Percentiles rank a stretch among this genome's conserved stretches.
Evolutionary conservation across 2,329 filamentous ascomycete species (phyloP).

Genomic region (Nothophaeocryptopus gaeumannii): DNA sequence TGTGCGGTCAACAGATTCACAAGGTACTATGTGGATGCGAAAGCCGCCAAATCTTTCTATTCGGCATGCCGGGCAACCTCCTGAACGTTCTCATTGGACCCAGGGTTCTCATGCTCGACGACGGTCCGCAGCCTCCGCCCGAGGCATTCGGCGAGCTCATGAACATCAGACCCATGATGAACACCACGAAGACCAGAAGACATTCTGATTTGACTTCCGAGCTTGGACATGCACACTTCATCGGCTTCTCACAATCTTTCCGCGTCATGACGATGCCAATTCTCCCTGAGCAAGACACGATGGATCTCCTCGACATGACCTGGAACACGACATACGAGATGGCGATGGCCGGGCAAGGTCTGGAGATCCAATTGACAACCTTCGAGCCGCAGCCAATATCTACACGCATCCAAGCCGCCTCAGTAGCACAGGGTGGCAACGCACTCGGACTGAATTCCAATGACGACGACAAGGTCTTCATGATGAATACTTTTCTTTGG

Average conservation of each 20-base stretch:
- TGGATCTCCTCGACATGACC: constrained; percentile 7
- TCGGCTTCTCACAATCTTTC: constrained; percentile 20
- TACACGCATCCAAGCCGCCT: constrained; percentile 13
- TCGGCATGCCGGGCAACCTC: constrained; percentile 11
- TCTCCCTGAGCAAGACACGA: constrained; percentile 14
- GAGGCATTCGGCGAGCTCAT: constrained; percentile 13
- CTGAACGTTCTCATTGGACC: constrained; percentile 16
- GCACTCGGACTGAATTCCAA: constrained; percentile 13
- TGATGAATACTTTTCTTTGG: constrained; percentile 18
- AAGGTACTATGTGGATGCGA: constrained; percentile 9
- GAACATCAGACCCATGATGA: constrained; percentile 1
- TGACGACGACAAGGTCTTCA: constrained; percentile 19
- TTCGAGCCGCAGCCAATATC: constrained; percentile 19
- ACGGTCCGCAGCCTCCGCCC: constrained; percentile 12
- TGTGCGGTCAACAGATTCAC: constrained; percentile 10
- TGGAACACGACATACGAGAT: constrained; percentile 9
- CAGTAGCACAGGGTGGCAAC: constrained; percentile 15
- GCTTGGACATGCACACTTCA: constrained; percentile 12
- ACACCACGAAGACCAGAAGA: constrained; percentile 9
- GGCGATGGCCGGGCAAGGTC: not conserved
- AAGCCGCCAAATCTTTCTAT: constrained; percentile 15
- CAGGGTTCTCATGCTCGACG: constrained; percentile 18
- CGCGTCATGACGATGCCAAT: constrained; percentile 18
- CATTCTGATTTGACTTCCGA: constrained; percentile 14
- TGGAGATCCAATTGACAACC: constrained; percentile 15